These are phyloP conservation scores for Scortechinia acanthostroma DNA, from an alignment of 2,329 filamentous ascomycete genomes.

Conservation along the genomic window DNA sequence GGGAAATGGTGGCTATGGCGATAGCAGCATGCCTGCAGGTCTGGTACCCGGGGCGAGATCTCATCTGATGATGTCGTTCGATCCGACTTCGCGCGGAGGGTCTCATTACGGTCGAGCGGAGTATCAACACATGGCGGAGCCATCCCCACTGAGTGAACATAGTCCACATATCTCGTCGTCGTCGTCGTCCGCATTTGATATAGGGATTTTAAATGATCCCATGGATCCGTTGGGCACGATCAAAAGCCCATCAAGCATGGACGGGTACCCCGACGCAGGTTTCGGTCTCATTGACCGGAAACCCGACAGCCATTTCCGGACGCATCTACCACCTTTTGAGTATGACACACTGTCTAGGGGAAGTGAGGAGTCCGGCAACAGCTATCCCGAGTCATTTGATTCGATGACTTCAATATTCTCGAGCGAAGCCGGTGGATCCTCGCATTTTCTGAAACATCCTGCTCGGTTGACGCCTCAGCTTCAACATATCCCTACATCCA, in stretches of 20 bases:
- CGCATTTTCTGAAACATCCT: no score
- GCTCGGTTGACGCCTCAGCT: no score
- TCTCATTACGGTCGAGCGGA: neutral
- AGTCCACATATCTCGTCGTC: neutral
- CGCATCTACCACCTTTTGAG: slow-evolving; percentile 6
- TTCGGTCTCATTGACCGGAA: neutral
- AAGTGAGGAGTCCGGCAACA: no score
- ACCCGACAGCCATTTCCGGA: slow-evolving; percentile 4
- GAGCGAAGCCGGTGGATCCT: no score
- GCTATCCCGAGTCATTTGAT: no score
- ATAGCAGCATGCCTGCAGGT: neutral
- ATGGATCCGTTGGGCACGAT: slow-evolving; percentile 2
- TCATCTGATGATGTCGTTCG: neutral
- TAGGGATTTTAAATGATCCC: neutral
- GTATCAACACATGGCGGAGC: neutral
- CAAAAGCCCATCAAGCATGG: neutral
- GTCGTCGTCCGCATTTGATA: neutral
- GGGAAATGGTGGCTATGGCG: neutral
- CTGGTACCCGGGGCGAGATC: neutral
- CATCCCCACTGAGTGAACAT: neutral
- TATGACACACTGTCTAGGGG: neutral
- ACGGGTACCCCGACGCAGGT: neutral
- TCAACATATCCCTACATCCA: neutral
- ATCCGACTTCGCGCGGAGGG: neutral
- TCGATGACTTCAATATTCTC: no score